Evolutionary conservation across 2,329 filamentous ascomycete genomes (phyloP), one percentile per base, ranked within the genome.

Genomic region (Aspergillaceae sp.): DNA sequence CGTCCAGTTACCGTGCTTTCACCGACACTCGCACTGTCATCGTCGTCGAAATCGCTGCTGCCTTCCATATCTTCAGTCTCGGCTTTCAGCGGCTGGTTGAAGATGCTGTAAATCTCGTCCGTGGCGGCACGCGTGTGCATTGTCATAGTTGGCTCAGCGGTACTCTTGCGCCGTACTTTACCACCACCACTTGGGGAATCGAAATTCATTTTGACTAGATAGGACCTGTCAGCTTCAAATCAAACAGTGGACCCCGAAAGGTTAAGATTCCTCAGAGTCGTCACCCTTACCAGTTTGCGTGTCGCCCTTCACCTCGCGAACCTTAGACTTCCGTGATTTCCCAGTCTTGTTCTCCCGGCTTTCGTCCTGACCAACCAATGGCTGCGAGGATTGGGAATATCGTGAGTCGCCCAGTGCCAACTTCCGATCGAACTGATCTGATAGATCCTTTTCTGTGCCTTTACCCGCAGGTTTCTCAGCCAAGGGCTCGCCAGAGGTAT

Each of bases 21-120:
- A 9, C 77, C 88, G 37, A 82, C 88, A 56, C 86, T 94, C 2
- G 86, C 91, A 63, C 92, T 95, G 53, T 75, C 74, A 42, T 89
- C 84, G 53, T 41, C 28, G 27, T 41, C 40, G 19, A 86, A 76
- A 29, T 79, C 78, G 47, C 74, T 79, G 10, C 84, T 82, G 9
- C 87, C 82, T 2, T 75, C 77, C 44, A 68, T 63, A 30, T 69
- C 19, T 19, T 19, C 68, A 2, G 71, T 58, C 46, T 71, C 65
- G 2, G 71, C 70, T 51, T 77, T 76, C 33, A 91, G 66, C 1
- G 92, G 91, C 48, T 92, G 86, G 59, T 92, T 97, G 69, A 97
- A 98, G 41, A 98, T 87, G 48, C 89, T 89, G 59, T 97, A 97
- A 44, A 98, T 96, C 56, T 98, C 92, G 56, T 97, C 90, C 51